phyloP scores from a whole-genome alignment of 257 asterid species.

The Jacaranda mimosifolia region DNA sequence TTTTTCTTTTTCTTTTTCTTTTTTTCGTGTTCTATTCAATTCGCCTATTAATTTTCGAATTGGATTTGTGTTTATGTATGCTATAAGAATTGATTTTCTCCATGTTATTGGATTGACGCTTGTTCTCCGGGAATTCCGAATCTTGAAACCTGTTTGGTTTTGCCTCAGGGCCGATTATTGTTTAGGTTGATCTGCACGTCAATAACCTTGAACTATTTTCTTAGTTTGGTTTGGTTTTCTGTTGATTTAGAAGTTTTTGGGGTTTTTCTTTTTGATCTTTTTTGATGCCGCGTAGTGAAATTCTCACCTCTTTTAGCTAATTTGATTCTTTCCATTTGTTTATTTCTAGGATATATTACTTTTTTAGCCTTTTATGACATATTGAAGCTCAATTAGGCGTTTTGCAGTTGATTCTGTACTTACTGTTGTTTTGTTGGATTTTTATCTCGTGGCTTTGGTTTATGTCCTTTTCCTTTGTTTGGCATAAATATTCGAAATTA shows the following conservation, averaged over 20 bases:
- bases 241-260: too few species aligned
- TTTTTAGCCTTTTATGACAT: too few species aligned
- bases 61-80: background rate
- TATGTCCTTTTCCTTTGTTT: conserved; percentile 11
- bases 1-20: background rate
- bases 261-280: too few species aligned
- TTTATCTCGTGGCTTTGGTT: conserved; percentile 9
- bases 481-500: conserved; percentile 11
- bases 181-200: conserved; percentile 9
- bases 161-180: conserved; percentile 7
- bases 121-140: conserved; percentile 40
- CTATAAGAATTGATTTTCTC: too few species aligned
- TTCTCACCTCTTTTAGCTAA: too few species aligned
- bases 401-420: background rate
- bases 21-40: conserved; percentile 3
- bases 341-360: too few species aligned
- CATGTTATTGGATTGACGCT: background rate
- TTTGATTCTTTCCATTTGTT: too few species aligned
- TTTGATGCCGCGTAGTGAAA: too few species aligned
- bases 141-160: conserved; percentile 32
- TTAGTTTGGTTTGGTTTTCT: conserved; percentile 13
- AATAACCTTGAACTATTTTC: background rate
- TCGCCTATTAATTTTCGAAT: conserved; percentile 36
- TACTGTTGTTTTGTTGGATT: background rate
- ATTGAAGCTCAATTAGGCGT: too few species aligned